These are phyloP conservation scores for Diutina rugosa DNA, from an alignment of 1,139 yeast genomes.

Conservation along the genomic window DNA sequence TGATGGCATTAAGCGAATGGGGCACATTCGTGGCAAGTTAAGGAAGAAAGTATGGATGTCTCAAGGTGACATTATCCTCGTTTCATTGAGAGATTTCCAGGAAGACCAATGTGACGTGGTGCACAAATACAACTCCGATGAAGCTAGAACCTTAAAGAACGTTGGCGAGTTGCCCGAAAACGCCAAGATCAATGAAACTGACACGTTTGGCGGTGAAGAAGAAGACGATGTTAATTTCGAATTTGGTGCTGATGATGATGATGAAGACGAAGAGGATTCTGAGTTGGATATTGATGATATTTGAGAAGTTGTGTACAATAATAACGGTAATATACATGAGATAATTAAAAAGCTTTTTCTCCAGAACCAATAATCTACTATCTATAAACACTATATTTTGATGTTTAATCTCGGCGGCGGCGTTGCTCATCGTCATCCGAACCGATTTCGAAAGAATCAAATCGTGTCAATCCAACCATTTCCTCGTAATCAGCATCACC, in stretches of 20 bases:
- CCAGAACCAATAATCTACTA: slow-evolving; percentile 3
- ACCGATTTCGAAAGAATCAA: slow-evolving; percentile 46
- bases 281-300: slow-evolving; percentile 80
- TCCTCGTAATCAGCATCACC: slow-evolving; percentile 37
- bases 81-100: slow-evolving; percentile 95
- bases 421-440: slow-evolving; percentile 21
- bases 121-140: slow-evolving; percentile 93
- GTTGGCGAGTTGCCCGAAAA: slow-evolving; percentile 95
- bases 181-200: slow-evolving; percentile 96
- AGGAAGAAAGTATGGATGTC: slow-evolving; percentile 99
- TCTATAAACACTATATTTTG: neutral
- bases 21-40: slow-evolving; percentile 96
- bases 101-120: slow-evolving; percentile 98
- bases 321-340: neutral
- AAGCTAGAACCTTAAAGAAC: slow-evolving; percentile 91
- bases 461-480: slow-evolving; percentile 44
- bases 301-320: neutral
- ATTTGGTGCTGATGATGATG: slow-evolving; percentile 89
- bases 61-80: slow-evolving; percentile 94
- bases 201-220: slow-evolving; percentile 91
- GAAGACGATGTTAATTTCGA: slow-evolving; percentile 98
- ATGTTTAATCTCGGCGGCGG: slow-evolving; percentile 10
- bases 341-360: slow-evolving; percentile 2
- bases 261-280: slow-evolving; percentile 53
- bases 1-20: slow-evolving; percentile 88